A percentile compares a stretch with the other conserved stretches of the same genome.
Evolutionary conservation across 1,284 basidiomycete genomes (phyloP).

Genomic region (Sparassis latifolia): DNA sequence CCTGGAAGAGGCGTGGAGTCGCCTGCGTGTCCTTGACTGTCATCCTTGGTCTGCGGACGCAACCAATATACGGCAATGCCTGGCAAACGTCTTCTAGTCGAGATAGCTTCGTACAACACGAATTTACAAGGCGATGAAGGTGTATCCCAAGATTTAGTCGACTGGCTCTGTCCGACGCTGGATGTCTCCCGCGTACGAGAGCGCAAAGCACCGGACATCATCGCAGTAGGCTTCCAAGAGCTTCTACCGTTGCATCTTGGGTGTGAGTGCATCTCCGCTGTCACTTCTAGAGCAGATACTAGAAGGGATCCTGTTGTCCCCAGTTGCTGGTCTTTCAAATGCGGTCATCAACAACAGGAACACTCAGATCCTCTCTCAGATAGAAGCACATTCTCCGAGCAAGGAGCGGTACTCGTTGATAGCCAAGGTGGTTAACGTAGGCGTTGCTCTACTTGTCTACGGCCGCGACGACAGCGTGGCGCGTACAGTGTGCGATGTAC

Average conservation of each 20-base stretch:
- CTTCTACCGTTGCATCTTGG: conserved; percentile 79
- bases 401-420: conserved; percentile 67
- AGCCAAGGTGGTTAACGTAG: conserved; percentile 71
- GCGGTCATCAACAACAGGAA: conserved; percentile 56
- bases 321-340: conserved; percentile 60
- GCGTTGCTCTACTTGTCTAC: conserved; percentile 77
- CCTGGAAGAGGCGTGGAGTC: neutral
- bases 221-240: conserved; percentile 88
- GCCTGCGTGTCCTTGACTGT: neutral
- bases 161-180: conserved; percentile 76
- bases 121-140: conserved; percentile 70
- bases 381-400: conserved; percentile 61
- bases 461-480: conserved; percentile 65
- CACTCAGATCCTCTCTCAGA: conserved; percentile 60
- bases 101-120: conserved; percentile 83
- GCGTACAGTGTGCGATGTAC: conserved; percentile 54
- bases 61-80: conserved; percentile 7
- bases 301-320: neutral
- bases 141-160: conserved; percentile 74
- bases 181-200: conserved; percentile 62
- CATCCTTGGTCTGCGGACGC: neutral
- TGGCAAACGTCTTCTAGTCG: conserved; percentile 50
- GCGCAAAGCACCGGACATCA: conserved; percentile 67
- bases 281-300: conserved; percentile 3
- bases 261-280: conserved; percentile 39